Percentiles rank a stretch among this genome's conserved stretches.
These are phyloP conservation scores for Starmerella sirachaensis DNA, from an alignment of 805 yeast genomes.

Conservation along the genomic window DNA sequence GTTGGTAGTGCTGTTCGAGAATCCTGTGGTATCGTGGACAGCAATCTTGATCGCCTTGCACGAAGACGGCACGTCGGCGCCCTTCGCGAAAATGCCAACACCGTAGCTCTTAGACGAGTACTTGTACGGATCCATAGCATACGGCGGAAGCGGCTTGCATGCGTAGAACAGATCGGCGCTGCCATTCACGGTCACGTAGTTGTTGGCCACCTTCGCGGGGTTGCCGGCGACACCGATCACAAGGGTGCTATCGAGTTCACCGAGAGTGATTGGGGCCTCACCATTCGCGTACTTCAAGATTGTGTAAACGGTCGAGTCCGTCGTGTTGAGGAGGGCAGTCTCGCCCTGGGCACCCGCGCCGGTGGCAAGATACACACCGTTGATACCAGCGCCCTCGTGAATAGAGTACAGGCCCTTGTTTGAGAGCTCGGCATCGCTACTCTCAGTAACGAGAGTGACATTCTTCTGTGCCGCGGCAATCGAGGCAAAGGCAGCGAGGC, in stretches of 20 bases:
- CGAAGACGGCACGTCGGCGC: conserved; percentile 1
- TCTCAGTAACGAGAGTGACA: background rate
- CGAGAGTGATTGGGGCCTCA: background rate
- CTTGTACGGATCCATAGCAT: conserved; percentile 2
- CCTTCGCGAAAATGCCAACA: background rate
- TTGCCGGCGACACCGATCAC: conserved; percentile 1
- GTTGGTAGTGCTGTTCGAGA: no score
- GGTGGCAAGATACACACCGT: background rate
- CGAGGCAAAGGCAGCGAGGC: no score
- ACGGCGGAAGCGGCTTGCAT: conserved; percentile 1
- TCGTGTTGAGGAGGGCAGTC: conserved; percentile 1
- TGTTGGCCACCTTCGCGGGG: background rate
- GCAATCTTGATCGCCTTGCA: conserved; percentile 2
- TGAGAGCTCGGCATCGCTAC: background rate
- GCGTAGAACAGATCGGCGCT: conserved; percentile 4
- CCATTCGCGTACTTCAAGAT: background rate
- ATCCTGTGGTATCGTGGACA: no score
- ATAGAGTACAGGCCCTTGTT: background rate
- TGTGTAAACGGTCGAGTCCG: background rate
- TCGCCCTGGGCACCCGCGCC: background rate
- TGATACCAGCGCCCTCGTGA: conserved; percentile 7
- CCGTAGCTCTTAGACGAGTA: conserved; percentile 1
- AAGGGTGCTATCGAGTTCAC: background rate
- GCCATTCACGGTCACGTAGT: conserved; percentile 6
- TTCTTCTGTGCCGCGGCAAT: no score